phyloP scores from a whole-genome alignment of 768 basidiomycete genomes.

The Amanita brunnescens region DNA sequence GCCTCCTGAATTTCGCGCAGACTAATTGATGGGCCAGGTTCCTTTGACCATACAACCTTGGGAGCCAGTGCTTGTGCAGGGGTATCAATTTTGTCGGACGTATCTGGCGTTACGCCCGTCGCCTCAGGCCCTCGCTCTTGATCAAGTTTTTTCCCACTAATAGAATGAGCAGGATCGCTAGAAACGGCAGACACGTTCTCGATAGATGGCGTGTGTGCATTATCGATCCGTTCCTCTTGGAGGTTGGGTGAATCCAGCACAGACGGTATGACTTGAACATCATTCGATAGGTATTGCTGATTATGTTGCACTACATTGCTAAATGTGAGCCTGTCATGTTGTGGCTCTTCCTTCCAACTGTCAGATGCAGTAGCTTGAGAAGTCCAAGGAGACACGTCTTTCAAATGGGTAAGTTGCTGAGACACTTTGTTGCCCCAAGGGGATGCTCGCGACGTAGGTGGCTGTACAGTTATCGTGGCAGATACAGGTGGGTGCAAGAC shows the following conservation, averaged over 20 bases:
- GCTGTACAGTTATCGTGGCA: slow-evolving; percentile 16
- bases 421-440: slow-evolving; percentile 29
- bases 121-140: neutral
- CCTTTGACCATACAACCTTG: slow-evolving; percentile 60
- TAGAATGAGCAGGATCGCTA: slow-evolving; percentile 7
- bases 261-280: neutral
- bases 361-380: slow-evolving; percentile 39
- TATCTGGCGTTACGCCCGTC: neutral
- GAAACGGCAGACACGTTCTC: slow-evolving; percentile 5
- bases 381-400: slow-evolving; percentile 52
- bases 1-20: slow-evolving; percentile 94
- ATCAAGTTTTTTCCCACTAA: slow-evolving; percentile 3
- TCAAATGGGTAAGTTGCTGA: slow-evolving; percentile 18
- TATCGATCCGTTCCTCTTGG: neutral
- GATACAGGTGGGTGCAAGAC: slow-evolving; percentile 33
- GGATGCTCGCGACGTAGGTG: slow-evolving; percentile 19
- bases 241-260: neutral
- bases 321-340: slow-evolving; percentile 40
- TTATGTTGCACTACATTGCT: slow-evolving; percentile 55
- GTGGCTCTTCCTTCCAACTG: slow-evolving; percentile 32
- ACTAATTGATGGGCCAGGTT: slow-evolving; percentile 46
- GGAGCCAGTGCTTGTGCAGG: slow-evolving; percentile 11
- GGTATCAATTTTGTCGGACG: neutral
- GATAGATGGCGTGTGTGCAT: slow-evolving; percentile 9
- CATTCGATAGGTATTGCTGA: slow-evolving; percentile 32